Percentiles rank a stretch among this genome's conserved stretches.
Conservation (phyloP, 1,139 yeast genomes). For the Taphrina flavorubra region DNA sequence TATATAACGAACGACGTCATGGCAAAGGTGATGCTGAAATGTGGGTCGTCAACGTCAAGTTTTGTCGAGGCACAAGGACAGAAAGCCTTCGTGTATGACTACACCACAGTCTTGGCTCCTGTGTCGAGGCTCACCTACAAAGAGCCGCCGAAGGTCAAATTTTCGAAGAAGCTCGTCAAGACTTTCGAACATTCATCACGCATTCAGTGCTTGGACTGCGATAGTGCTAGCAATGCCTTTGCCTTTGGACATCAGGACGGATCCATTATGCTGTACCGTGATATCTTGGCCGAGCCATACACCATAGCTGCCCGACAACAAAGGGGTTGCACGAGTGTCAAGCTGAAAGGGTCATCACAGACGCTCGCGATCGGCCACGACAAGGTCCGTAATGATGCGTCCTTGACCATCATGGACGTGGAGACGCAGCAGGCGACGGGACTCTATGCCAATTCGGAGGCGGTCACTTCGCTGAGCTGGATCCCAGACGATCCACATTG, state of each 20-base stretch:
- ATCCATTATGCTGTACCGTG: not conserved
- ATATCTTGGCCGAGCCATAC: not conserved
- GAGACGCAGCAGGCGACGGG: conserved; percentile 49
- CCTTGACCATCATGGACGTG: conserved; percentile 81
- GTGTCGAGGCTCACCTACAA: not conserved
- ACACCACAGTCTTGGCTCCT: not conserved
- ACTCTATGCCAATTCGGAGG: conserved; percentile 39
- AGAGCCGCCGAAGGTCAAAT: conserved; percentile 9
- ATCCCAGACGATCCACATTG: conserved; percentile 64
- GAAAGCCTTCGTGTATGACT: conserved; percentile 12
- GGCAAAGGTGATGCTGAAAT: conserved; percentile 22
- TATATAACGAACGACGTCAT: not conserved
- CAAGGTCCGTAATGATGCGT: conserved; percentile 75
- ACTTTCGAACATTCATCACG: conserved; percentile 15
- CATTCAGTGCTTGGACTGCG: conserved; percentile 21
- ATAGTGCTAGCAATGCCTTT: not conserved
- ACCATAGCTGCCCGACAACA: conserved; percentile 25
- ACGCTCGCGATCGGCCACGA: conserved; percentile 77
- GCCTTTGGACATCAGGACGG: conserved; percentile 23
- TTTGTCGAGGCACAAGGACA: conserved; percentile 12
- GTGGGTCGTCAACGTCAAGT: not conserved
- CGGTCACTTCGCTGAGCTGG: conserved; percentile 54
- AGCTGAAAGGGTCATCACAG: conserved; percentile 13
- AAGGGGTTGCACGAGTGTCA: conserved; percentile 36
- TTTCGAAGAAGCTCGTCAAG: conserved; percentile 3